A percentile compares a stretch with the other conserved stretches of the same genome.
Evolutionary conservation across 2,329 filamentous ascomycete genomes (phyloP).

Genomic region (Penicillium sp.): DNA sequence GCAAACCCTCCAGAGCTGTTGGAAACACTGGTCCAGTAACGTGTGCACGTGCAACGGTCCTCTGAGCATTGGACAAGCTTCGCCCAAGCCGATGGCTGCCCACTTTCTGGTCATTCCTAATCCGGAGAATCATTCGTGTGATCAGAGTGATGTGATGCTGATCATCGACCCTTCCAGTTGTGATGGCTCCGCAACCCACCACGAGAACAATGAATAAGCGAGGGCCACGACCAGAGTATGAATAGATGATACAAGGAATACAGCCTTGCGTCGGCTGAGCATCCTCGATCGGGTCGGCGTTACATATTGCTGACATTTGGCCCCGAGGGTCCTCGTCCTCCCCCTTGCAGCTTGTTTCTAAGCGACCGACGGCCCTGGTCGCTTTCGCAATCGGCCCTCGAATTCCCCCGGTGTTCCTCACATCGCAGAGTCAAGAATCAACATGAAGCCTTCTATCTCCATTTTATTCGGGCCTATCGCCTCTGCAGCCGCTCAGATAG

Average conservation of each 20-base stretch:
- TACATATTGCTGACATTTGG: background rate
- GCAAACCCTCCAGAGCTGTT: background rate
- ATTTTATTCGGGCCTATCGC: conserved; percentile 32
- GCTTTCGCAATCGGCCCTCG: conserved; percentile 1
- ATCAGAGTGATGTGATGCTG: background rate
- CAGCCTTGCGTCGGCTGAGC: background rate
- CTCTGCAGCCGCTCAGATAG: conserved; percentile 33
- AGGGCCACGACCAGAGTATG: background rate
- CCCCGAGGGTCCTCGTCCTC: background rate
- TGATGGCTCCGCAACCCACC: background rate
- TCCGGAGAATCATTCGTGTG: background rate
- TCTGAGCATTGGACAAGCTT: conserved; percentile 3
- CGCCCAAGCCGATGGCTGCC: background rate
- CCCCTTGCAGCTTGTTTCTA: conserved; percentile 16
- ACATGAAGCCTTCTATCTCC: conserved; percentile 53
- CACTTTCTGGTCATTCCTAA: background rate
- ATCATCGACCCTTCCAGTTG: background rate
- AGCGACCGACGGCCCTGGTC: conserved; percentile 5
- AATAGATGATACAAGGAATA: background rate
- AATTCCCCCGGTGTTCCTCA: background rate
- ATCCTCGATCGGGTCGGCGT: background rate
- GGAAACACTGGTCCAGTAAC: background rate
- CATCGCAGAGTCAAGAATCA: conserved; percentile 32
- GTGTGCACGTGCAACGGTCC: conserved; percentile 2
- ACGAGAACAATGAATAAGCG: background rate